Conservation (phyloP, 352 stramenopile species). For the Pythium phragmiticola region DNA sequence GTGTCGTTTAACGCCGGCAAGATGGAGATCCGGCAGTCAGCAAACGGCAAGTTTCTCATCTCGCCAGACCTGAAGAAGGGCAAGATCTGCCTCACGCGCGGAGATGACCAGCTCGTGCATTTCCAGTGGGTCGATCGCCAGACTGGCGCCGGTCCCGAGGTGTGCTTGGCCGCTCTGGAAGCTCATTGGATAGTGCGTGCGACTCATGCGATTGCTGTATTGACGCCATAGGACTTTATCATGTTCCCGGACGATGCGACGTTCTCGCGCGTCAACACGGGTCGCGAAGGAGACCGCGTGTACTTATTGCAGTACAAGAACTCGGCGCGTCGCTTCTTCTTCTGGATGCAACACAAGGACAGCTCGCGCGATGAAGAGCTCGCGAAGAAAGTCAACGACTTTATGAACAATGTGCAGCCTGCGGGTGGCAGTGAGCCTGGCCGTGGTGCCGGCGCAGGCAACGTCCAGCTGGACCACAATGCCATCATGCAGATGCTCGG, state of each 20-base stretch:
- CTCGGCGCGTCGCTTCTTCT: constrained; percentile 91
- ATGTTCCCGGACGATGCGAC: constrained; percentile 90
- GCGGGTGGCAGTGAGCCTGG: constrained; percentile 32
- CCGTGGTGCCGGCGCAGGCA: constrained; percentile 36
- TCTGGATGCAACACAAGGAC: constrained; percentile 95
- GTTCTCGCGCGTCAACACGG: constrained; percentile 89
- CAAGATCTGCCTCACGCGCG: constrained; percentile 83
- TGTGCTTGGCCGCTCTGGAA: constrained; percentile 18
- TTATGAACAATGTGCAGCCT: constrained; percentile 83
- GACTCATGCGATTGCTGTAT: background rate
- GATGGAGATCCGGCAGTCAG: constrained; percentile 70
- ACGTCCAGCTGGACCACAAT: constrained; percentile 87
- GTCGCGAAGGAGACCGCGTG: constrained; percentile 81
- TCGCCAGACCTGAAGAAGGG: constrained; percentile 90
- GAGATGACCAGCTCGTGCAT: constrained; percentile 89
- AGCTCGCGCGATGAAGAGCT: constrained; percentile 84
- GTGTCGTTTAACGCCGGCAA: constrained; percentile 92
- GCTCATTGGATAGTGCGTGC: background rate
- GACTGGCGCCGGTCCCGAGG: constrained; percentile 75
- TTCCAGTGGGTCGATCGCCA: constrained; percentile 93
- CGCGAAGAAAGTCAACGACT: constrained; percentile 86
- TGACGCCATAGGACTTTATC: constrained; percentile 74
- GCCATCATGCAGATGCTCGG: constrained; percentile 91
- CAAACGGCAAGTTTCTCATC: constrained; percentile 88
- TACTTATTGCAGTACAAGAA: constrained; percentile 93